Conservation (phyloP, 441 rosid species). For the Aquilaria agallochum region DNA sequence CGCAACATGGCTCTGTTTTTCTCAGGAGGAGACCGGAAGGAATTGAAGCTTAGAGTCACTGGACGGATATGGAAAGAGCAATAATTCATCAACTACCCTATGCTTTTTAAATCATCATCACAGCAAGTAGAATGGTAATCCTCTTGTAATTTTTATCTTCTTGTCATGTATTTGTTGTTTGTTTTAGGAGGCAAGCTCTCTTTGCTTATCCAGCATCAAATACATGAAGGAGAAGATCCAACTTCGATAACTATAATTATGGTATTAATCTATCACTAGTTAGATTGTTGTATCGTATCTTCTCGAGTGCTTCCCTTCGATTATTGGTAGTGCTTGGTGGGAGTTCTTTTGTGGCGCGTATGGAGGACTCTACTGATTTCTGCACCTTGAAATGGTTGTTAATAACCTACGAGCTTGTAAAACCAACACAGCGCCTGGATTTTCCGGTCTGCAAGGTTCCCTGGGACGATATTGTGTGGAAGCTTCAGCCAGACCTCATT, state of each 20-base stretch:
- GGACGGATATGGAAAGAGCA: constrained; percentile 84
- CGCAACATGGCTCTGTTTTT: constrained; percentile 75
- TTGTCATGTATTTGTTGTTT: constrained; percentile 28
- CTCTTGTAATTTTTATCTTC: constrained; percentile 18
- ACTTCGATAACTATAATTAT: constrained; percentile 3
- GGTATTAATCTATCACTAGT: constrained; percentile 11
- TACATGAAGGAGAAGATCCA: constrained; percentile 31
- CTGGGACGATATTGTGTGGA: no score
- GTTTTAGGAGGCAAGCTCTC: constrained; percentile 45
- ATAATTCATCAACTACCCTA: constrained; percentile 17
- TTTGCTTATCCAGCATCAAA: constrained; percentile 37
- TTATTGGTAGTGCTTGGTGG: no score
- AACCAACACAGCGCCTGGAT: no score
- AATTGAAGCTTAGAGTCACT: constrained; percentile 67
- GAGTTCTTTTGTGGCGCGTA: no score
- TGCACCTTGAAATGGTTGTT: no score
- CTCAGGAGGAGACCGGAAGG: constrained; percentile 74
- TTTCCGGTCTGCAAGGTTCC: no score
- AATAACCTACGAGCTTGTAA: no score
- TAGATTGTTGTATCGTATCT: background rate
- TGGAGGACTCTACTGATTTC: no score
- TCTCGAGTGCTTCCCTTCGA: background rate
- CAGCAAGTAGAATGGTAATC: constrained; percentile 17
- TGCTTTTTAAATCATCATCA: constrained; percentile 1
- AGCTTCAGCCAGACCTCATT: no score